These are phyloP conservation scores for Linnemannia elongata DNA, from an alignment of 192 early-diverging fungal species.

Conservation along the genomic window DNA sequence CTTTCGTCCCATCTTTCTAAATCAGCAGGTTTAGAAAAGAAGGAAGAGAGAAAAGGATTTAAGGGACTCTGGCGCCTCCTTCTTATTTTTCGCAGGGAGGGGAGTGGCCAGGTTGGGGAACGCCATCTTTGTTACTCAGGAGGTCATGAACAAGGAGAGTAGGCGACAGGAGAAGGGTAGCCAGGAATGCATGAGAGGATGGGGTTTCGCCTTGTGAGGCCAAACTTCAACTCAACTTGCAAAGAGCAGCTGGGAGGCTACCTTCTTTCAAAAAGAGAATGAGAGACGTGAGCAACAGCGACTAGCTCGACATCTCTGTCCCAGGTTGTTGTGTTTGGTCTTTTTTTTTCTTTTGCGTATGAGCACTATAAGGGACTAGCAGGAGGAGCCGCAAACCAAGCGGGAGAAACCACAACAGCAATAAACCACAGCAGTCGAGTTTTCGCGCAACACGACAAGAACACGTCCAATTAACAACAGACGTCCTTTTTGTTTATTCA, in stretches of 20 bases:
- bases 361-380: neutral
- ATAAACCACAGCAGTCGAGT: neutral
- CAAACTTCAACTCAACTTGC: neutral
- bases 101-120: neutral
- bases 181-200: neutral
- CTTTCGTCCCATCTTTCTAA: neutral
- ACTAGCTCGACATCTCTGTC: no score
- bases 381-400: neutral
- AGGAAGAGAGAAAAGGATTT: conserved; percentile 10
- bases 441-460: neutral
- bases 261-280: neutral
- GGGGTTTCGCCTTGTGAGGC: neutral
- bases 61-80: neutral
- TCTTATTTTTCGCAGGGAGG: neutral
- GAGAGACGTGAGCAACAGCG: neutral
- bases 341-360: no score
- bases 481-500: neutral
- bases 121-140: neutral
- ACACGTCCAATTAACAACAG: neutral
- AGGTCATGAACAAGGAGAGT: neutral
- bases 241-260: no score
- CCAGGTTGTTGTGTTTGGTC: no score
- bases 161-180: neutral
- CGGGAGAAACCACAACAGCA: neutral
- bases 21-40: conserved; percentile 15